phyloP scores from a whole-genome alignment of 1,284 basidiomycete species.

The Coniferiporia sulphurascens region DNA sequence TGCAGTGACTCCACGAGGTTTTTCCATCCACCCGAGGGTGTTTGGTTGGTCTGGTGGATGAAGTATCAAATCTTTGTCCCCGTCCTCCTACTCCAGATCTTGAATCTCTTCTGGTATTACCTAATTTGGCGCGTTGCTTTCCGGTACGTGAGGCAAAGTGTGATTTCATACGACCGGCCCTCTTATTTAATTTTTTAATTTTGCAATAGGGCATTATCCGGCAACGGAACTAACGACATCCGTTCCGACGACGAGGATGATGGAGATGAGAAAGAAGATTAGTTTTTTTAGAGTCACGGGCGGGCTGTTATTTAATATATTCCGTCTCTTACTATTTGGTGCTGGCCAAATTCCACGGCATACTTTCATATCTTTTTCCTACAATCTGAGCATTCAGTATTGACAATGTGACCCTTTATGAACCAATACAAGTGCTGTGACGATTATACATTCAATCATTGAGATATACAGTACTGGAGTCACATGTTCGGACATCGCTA shows the following conservation, averaged over 20 bases:
- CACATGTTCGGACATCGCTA: no score
- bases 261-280: slow-evolving; percentile 33
- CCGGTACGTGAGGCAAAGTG: slow-evolving; percentile 34
- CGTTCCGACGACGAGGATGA: slow-evolving; percentile 71
- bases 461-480: no score
- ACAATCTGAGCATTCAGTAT: no score
- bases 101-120: slow-evolving; percentile 92
- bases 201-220: slow-evolving; percentile 34
- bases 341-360: no score
- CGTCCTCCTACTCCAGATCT: slow-evolving; percentile 67
- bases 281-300: neutral
- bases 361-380: no score
- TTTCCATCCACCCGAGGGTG: slow-evolving; percentile 62
- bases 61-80: slow-evolving; percentile 77
- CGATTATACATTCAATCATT: no score
- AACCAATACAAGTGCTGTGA: no score
- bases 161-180: neutral
- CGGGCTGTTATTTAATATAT: no score
- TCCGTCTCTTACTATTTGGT: no score
- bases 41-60: slow-evolving; percentile 78
- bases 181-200: neutral
- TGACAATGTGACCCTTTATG: no score
- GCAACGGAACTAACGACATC: slow-evolving; percentile 36
- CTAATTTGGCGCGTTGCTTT: slow-evolving; percentile 69
- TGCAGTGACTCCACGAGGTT: slow-evolving; percentile 50